Conservation (phyloP, 1,284 basidiomycete genomes). For the Neolentinus lepideus region DNA sequence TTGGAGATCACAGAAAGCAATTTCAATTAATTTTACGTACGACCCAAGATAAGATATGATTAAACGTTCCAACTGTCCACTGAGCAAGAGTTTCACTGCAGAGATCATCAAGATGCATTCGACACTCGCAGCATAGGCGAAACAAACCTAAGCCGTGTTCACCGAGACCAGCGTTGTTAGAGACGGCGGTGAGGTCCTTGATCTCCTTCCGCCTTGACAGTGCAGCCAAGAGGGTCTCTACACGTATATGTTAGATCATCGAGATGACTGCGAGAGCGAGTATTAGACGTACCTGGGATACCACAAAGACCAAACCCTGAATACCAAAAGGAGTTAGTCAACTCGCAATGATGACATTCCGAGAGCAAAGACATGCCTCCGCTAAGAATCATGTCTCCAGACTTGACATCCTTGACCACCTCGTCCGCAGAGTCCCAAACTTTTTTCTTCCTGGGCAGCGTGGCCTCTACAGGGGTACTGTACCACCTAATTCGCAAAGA, state of each 20-base stretch:
- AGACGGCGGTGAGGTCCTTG: constrained; percentile 71
- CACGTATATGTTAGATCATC: not conserved
- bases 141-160: constrained; percentile 71
- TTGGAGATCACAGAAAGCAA: constrained; percentile 3
- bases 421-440: constrained; percentile 76
- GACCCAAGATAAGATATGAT: constrained; percentile 85
- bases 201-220: constrained; percentile 68
- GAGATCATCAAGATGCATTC: constrained; percentile 7
- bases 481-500: constrained; percentile 18
- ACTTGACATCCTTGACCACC: constrained; percentile 77
- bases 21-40: constrained; percentile 28
- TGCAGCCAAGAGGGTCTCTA: constrained; percentile 80
- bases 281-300: constrained; percentile 46
- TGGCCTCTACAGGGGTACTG: constrained; percentile 21
- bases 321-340: constrained; percentile 6
- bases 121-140: constrained; percentile 1
- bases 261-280: not conserved
- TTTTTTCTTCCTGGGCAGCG: constrained; percentile 53
- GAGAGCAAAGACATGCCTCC: constrained; percentile 48
- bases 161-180: constrained; percentile 84
- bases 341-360: constrained; percentile 1
- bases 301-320: constrained; percentile 77
- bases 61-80: constrained; percentile 74
- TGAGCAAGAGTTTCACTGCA: constrained; percentile 69
- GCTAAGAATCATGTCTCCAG: constrained; percentile 70